phyloP scores from a whole-genome alignment of 495 filamentous ascomycete species.

The Penicillium pulvis region DNA sequence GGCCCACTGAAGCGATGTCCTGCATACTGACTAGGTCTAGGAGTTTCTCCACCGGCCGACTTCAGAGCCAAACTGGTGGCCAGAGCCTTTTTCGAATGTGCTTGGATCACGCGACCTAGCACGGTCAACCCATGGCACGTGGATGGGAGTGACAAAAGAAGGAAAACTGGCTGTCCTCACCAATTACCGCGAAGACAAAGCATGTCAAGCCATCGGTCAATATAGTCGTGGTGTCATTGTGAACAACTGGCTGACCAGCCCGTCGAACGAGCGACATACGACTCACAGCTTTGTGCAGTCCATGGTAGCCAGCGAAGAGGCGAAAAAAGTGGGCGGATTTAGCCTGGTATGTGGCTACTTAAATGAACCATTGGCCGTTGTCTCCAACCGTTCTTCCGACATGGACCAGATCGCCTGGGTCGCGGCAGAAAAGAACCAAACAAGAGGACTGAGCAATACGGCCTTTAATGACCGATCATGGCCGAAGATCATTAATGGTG shows the following conservation, averaged over 20 bases:
- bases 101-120: slow-evolving; percentile 71
- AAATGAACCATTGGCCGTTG: slow-evolving; percentile 75
- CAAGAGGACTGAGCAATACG: slow-evolving; percentile 84
- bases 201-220: slow-evolving; percentile 55
- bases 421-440: slow-evolving; percentile 60
- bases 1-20: not conserved
- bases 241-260: slow-evolving; percentile 74
- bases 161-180: slow-evolving; percentile 90
- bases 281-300: slow-evolving; percentile 68
- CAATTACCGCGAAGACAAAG: slow-evolving; percentile 77
- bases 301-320: slow-evolving; percentile 54
- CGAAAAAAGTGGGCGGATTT: slow-evolving; percentile 80
- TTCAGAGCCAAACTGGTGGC: slow-evolving; percentile 82
- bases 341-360: slow-evolving; percentile 86
- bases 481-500: slow-evolving; percentile 76
- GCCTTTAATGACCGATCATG: slow-evolving; percentile 71
- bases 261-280: slow-evolving; percentile 27
- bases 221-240: slow-evolving; percentile 82
- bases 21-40: slow-evolving; percentile 37
- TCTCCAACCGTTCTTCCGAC: slow-evolving; percentile 78
- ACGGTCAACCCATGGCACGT: slow-evolving; percentile 74
- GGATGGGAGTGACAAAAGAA: slow-evolving; percentile 84
- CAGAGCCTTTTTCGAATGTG: slow-evolving; percentile 56
- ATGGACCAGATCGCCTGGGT: slow-evolving; percentile 67
- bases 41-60: slow-evolving; percentile 92